Evolutionary conservation across 176 grass and related monocot genomes (phyloP), one percentile per base, ranked within the genome.

Genomic region (Avena eriantha): DNA sequence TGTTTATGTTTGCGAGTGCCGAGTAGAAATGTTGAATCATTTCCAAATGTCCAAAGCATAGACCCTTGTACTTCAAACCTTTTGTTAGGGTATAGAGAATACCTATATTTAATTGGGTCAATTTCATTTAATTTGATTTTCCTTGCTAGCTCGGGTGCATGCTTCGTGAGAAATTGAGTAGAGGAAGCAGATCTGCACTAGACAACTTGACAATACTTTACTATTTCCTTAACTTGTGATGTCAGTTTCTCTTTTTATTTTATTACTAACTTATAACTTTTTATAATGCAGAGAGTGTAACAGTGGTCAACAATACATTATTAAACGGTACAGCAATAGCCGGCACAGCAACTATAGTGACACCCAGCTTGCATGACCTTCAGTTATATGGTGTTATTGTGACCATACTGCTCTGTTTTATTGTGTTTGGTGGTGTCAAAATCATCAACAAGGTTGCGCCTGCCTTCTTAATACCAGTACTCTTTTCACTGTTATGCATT

Each of bases 381-480:
- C 97, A 98, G 91, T 78, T 98, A 17, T 98, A 98, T 80, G 97
- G 97, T 73, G 81, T 98, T 79, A 93, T 98, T 80, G 90, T 98
- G 84, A 96, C 94, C 53, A 88, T 98, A 65, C 86, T 98, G 87
- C 78, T 98, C 14, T 96, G 93, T 80, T 98, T 98, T 86, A 96
- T 98, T 92, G 97, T 98, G 48, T 98, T 98, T 88, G 97, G 97
- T 80, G 97, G 97, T 87, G 97, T 98, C 56, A 98, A 98, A 85
- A 98, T 98, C 23, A 98, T 98, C 58, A 98, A 98, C 77, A 93
- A 88, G 82, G 97, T 98, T 59, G 97, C 97, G 29, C 93, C 97
- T 48, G 97, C 97, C 80, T 93, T 98, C 85, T 84, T 98, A 83
- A 83, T 98, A 84, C 94, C 97, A 18, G 93, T 98, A 24, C 94